Evolutionary conservation across 306 rosid species (phyloP), one percentile per base, ranked within the genome.

Genomic region (Malus sylvestris): DNA sequence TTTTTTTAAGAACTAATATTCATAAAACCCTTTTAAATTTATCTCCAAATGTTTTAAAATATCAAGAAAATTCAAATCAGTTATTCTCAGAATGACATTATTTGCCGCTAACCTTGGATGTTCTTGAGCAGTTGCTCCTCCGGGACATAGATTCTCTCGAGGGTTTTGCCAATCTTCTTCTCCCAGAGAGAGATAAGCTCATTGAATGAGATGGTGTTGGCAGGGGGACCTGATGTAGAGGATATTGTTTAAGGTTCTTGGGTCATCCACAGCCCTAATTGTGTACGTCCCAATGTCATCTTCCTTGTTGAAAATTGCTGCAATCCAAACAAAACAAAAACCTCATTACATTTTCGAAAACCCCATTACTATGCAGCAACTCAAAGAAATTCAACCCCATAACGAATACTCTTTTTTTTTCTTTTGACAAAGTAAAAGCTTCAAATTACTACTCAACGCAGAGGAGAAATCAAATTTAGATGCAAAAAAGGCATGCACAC

Each of bases 291-390:
- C 83, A 60, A 81, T 78, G 80, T 85, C 88, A 5, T 81, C 81
- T 78, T 84, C 88, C 85, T 85, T 81, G 81, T 78, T 81, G 72
- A 78, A 78, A 25, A 85, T 44, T 4, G 82, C 88, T 85, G 64
- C 49, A 55, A 9, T 49, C 58, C 57, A 27, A 58, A 76, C 40
- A 67, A 32, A 71, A 4, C 0, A 18, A 12, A 33, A 16, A 22
- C 3, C 65, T 11, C 42, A 30, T 29, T 40, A 63, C 35, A 30
- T 58, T n/a, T 22, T 58, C 15, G 3, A 27, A 58, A 16, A 58
- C 27, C 27, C 27, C 27, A 27, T 27, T 27, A 27, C 27, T 7
- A n/a, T 10, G 58, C n/a, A 15, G n/a, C 57, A 51, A 51, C 57
- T 27, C 27, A 27, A 27, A 27, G 27, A 27, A 27, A 27, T 27